Evolutionary conservation across 148 eudicot genomes (phyloP), one percentile per base, ranked within the genome.

Genomic region (Rhododendron kiyosumense): DNA sequence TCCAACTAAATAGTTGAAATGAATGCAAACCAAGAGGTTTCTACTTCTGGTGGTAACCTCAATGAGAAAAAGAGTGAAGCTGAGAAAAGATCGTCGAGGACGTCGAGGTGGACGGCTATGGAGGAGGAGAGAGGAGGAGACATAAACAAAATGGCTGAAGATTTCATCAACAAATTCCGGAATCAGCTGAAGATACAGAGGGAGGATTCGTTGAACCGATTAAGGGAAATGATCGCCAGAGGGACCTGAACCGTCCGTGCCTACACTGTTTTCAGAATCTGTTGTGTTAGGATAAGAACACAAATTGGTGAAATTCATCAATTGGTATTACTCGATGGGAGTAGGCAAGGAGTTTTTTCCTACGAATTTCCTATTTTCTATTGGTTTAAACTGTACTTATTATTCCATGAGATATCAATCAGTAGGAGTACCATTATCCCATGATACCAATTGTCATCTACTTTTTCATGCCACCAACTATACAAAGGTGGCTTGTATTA

Each of bases 181-280:
- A 78, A 43, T 10, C 81, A 88, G 85, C 86, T 88, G 3, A 75
- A 74, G 83, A 67, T 88, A 57, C 88, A 88, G 77, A 78, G 90
- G 10, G 86, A 86, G 49, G 86, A 88, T 20, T 88, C 90, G 5
- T 65, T 88, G 38, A 86, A 86, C 41, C 81, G 86, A 34, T 87
- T 84, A 2, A 78, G 57, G 4, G 88, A 87, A 51, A 87, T 84
- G 88, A 22, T 84, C 1, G 69, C 43, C 36, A n/a, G 83, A 79
- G 86, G 88, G n/a, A 43, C 79, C 78, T 77, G 65, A 85, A 30
- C 22, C 63, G 13, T 9, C 10, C 15, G 20, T 71, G 41, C 20
- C 76, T 1, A 30, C 36, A 32, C 9, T 14, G 20, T 30, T 71
- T 71, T 71, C 15, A 3, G 7, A 30, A 28, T 13, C 20, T 30